These are phyloP conservation scores for Colletotrichum liriopes DNA, from an alignment of 2,329 filamentous ascomycete genomes.

Conservation along the genomic window DNA sequence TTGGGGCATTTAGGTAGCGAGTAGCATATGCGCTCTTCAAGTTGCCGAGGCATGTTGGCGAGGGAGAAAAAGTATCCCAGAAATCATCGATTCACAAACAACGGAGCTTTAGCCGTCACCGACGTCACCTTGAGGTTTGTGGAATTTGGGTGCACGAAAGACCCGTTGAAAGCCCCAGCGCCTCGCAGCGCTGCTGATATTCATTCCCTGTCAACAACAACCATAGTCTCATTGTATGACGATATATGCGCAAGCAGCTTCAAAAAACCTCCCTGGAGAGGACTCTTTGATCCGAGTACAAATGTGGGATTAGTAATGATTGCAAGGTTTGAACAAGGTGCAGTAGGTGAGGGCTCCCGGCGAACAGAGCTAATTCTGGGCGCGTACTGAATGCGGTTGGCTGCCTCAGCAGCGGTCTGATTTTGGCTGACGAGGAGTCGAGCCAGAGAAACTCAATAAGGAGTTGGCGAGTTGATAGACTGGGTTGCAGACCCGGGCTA, in stretches of 20 bases:
- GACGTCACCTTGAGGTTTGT: slow-evolving; percentile 38
- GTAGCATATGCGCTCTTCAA: slow-evolving; percentile 21
- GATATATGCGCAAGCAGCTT: slow-evolving; percentile 31
- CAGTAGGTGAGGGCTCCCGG: not conserved
- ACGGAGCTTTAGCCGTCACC: slow-evolving; percentile 28
- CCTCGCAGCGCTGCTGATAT: slow-evolving; percentile 17
- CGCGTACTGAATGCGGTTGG: slow-evolving; percentile 22
- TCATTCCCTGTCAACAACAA: slow-evolving; percentile 22
- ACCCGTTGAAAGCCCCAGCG: slow-evolving; percentile 29
- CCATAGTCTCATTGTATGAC: slow-evolving; percentile 19
- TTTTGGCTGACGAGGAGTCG: slow-evolving; percentile 22
- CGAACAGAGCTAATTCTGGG: not conserved
- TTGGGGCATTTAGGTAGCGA: slow-evolving; percentile 20
- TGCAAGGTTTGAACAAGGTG: slow-evolving; percentile 16
- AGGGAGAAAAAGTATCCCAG: slow-evolving; percentile 16
- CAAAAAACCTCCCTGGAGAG: slow-evolving; percentile 31
- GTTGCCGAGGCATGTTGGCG: slow-evolving; percentile 21
- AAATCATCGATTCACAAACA: not conserved
- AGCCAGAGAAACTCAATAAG: slow-evolving; percentile 30
- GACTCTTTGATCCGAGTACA: slow-evolving; percentile 10
- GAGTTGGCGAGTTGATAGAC: slow-evolving; percentile 36
- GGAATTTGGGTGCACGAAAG: slow-evolving; percentile 19
- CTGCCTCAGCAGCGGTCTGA: slow-evolving; percentile 9
- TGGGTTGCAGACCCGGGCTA: slow-evolving; percentile 18
- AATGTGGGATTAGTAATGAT: slow-evolving; percentile 29